phyloP scores from a whole-genome alignment of 495 filamentous ascomycete species.

The Penicillium salamii region DNA sequence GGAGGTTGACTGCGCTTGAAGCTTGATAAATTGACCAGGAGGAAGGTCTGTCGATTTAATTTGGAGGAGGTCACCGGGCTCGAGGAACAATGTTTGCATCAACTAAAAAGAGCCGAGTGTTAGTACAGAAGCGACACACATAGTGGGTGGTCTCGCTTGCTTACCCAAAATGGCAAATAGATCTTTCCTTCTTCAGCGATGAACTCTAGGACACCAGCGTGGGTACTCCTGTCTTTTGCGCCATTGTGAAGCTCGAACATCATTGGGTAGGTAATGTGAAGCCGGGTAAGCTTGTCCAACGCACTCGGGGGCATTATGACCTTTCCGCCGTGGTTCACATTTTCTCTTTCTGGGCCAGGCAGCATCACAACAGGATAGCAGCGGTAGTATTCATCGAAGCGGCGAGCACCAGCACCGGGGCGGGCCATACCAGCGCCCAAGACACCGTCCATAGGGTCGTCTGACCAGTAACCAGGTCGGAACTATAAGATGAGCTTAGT shows the following conservation, averaged over 20 bases:
- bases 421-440: slow-evolving; percentile 42
- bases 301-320: slow-evolving; percentile 94
- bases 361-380: slow-evolving; percentile 95
- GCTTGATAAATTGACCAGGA: slow-evolving; percentile 85
- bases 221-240: slow-evolving; percentile 69
- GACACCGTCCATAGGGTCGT: slow-evolving; percentile 55
- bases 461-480: slow-evolving; percentile 52
- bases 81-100: slow-evolving; percentile 86
- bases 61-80: slow-evolving; percentile 91
- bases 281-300: slow-evolving; percentile 86
- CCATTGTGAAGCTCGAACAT: slow-evolving; percentile 94
- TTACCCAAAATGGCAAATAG: slow-evolving; percentile 92
- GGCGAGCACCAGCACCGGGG: slow-evolving; percentile 45
- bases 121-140: background rate
- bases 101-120: slow-evolving; percentile 53
- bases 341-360: slow-evolving; percentile 84
- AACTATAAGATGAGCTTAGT: slow-evolving; percentile 40
- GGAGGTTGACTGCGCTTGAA: slow-evolving; percentile 85
- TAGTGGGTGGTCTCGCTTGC: slow-evolving; percentile 16
- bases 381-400: slow-evolving; percentile 97
- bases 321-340: slow-evolving; percentile 94
- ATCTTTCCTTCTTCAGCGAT: slow-evolving; percentile 96
- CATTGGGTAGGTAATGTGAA: slow-evolving; percentile 99
- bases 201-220: slow-evolving; percentile 95
- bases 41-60: slow-evolving; percentile 91